Base-by-base conservation (phyloP, 192 early-diverging fungal species). In the Linnemannia schmuckeri region DNA sequence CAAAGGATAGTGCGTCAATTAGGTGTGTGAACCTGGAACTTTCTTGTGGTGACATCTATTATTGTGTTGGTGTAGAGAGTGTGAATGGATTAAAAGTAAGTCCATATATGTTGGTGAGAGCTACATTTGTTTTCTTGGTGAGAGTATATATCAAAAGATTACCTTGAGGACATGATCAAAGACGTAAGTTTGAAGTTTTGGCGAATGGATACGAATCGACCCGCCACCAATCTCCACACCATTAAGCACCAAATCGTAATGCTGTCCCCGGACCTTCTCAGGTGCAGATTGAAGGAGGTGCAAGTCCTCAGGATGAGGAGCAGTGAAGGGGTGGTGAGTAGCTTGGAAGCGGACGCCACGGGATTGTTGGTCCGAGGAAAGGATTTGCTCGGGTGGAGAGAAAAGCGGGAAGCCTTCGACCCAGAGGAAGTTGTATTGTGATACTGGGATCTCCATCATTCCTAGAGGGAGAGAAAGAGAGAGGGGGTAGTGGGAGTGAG, bases 301-400 rank as follows among this genome's bases (percentile, higher is more conserved):
- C n/a, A 96, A 83, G 77, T 97, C 94, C n/a, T 94, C 89, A 5
- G 90, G 82, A 7, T 91, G 85, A 3, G 96, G 96, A 3, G 97
- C 95, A 5, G 97, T 98, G 82, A 98, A 98, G 6, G 97, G 97
- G 85, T 98, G 96, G 85, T 98, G 97, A 0, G 96, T 98, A 30
- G 97, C 90, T 17, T 90, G 86, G 12, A 94, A 85, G 66, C 75
- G 9, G 44, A 24, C 27, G 18, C 27, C 68, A 22, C 41, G 72
- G 72, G 61, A 66, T 66, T 24, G 40, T 37, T 12, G 33, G 10
- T 81, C 90, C 37, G 82, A 13, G 44, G 73, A 8, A 75, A 88
- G 69, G 0, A 83, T 84, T 46, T 93, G 92, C 6, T 89, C 91
- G 44, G 94, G 90, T 4, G 94, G 93, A 4, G 95, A 95, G 78